Percentiles rank a stretch among this genome's conserved stretches.
Conservation (phyloP, 2,329 filamentous ascomycete genomes). For the Microdochium trichocladiopsis region DNA sequence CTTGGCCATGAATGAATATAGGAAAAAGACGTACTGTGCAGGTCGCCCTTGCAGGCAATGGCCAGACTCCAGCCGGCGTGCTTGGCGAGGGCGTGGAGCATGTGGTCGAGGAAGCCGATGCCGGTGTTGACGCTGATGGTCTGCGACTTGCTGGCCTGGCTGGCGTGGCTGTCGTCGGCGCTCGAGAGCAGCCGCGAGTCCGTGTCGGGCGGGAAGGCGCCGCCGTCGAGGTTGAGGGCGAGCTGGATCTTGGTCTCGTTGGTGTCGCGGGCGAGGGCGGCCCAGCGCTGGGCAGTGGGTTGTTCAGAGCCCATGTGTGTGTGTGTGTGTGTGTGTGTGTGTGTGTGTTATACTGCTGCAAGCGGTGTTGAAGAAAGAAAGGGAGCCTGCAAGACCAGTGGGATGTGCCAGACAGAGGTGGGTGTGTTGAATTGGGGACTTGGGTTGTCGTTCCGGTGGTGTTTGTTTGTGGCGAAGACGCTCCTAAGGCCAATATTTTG, state of each 20-base stretch:
- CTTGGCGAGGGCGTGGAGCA: slow-evolving; percentile 95
- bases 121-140: slow-evolving; percentile 84
- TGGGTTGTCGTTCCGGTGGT: not conserved
- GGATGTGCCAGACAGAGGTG: too few species aligned
- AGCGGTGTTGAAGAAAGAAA: too few species aligned
- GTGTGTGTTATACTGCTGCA: not conserved
- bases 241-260: slow-evolving; percentile 98
- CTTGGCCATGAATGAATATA: not conserved
- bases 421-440: not conserved
- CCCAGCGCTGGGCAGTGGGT: slow-evolving; percentile 47
- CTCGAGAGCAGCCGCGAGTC: slow-evolving; percentile 46
- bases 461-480: not conserved
- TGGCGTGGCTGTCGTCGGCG: slow-evolving; percentile 60
- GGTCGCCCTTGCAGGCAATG: slow-evolving; percentile 76
- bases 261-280: slow-evolving; percentile 78
- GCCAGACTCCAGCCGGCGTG: slow-evolving; percentile 91
- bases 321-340: not conserved
- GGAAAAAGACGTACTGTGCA: slow-evolving; percentile 63
- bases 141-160: slow-evolving; percentile 77
- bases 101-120: slow-evolving; percentile 97
- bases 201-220: slow-evolving; percentile 61
- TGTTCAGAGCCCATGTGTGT: slow-evolving; percentile 18
- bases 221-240: slow-evolving; percentile 88
- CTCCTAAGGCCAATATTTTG: not conserved
- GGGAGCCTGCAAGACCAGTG: too few species aligned